phyloP scores from a whole-genome alignment of 2,329 filamentous ascomycete genomes.

The Endoconidiophora polonica region DNA sequence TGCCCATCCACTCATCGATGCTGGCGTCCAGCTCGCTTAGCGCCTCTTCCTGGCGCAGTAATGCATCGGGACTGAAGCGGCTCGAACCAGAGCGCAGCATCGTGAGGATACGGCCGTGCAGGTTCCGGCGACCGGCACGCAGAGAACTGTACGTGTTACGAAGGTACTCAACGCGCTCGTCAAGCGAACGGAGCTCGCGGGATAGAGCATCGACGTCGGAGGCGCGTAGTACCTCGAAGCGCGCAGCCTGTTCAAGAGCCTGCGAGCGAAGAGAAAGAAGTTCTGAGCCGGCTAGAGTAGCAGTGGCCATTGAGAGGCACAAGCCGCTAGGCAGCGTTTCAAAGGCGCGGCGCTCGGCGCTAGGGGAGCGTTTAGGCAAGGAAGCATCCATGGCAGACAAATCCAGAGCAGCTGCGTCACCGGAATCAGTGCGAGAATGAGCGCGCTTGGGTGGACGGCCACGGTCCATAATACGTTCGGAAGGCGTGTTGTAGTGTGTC shows the following conservation, averaged over 20 bases:
- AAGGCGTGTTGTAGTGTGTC: slow-evolving; percentile 32
- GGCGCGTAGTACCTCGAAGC: slow-evolving; percentile 46
- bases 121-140: slow-evolving; percentile 56
- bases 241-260: slow-evolving; percentile 42
- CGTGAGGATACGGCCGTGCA: slow-evolving; percentile 61
- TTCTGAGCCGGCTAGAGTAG: slow-evolving; percentile 31
- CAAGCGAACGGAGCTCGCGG: slow-evolving; percentile 58
- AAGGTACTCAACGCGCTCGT: slow-evolving; percentile 63
- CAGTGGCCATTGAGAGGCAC: slow-evolving; percentile 33
- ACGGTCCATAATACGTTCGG: slow-evolving; percentile 45
- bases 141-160: slow-evolving; percentile 61
- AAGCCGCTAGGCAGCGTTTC: slow-evolving; percentile 44
- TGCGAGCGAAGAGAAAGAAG: slow-evolving; percentile 38
- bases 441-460: slow-evolving; percentile 41
- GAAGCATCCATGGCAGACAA: slow-evolving; percentile 20
- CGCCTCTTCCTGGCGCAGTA: slow-evolving; percentile 67
- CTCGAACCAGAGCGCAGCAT: slow-evolving; percentile 50
- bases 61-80: slow-evolving; percentile 56
- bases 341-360: slow-evolving; percentile 39
- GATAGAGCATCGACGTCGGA: slow-evolving; percentile 50
- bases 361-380: slow-evolving; percentile 29
- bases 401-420: slow-evolving; percentile 4
- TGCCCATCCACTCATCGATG: slow-evolving; percentile 66
- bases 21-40: slow-evolving; percentile 58
- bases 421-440: slow-evolving; percentile 25